phyloP scores from a whole-genome alignment of 2,329 filamentous ascomycete genomes.

The Colletotrichum nymphaeae region DNA sequence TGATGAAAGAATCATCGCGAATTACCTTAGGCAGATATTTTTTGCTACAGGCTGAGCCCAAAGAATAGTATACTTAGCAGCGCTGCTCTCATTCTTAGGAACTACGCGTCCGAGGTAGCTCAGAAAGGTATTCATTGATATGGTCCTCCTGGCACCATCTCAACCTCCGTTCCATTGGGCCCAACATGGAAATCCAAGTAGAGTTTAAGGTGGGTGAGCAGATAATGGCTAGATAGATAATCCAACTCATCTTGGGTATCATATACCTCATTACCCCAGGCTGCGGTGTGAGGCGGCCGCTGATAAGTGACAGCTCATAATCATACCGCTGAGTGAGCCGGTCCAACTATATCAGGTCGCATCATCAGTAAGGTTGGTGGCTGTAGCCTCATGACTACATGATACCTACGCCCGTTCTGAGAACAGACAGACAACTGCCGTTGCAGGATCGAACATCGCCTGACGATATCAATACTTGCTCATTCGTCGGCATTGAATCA shows the following conservation, averaged over 20 bases:
- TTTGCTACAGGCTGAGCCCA: conserved; percentile 2
- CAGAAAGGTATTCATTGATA: not conserved
- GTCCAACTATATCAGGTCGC: not conserved
- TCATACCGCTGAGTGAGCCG: conserved; percentile 15
- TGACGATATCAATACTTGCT: not conserved
- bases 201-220: not conserved
- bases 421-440: not conserved
- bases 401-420: not conserved
- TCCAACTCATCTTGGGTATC: not conserved
- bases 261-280: not conserved
- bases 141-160: conserved; percentile 9
- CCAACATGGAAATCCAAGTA: not conserved
- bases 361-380: not conserved
- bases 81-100: not conserved
- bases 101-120: not conserved
- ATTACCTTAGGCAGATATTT: not conserved
- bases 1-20: conserved; percentile 16
- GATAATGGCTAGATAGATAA: not conserved
- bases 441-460: not conserved
- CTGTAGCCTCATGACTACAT: conserved; percentile 5
- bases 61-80: not conserved
- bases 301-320: conserved; percentile 32
- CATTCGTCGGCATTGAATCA: not conserved
- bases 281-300: not conserved
- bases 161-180: not conserved